Conservation (phyloP, 2,329 filamentous ascomycete genomes). For the Colletotrichum sp. region DNA sequence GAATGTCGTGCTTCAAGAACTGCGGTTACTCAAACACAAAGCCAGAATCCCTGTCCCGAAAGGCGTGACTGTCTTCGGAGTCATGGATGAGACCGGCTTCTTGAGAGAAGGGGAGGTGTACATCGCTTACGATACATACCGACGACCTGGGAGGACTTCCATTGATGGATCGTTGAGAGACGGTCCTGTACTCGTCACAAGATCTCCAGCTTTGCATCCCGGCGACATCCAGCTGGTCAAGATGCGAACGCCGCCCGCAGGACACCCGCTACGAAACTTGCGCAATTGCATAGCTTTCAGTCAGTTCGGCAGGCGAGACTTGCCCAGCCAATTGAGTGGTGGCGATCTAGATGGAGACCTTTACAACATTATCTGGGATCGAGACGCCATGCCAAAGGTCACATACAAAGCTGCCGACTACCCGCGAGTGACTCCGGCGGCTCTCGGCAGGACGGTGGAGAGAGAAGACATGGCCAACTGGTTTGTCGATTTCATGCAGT, state of each 20-base stretch:
- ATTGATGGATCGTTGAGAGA: constrained; percentile 34
- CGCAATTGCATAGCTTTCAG: constrained; percentile 83
- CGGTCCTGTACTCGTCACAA: constrained; percentile 67
- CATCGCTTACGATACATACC: constrained; percentile 50
- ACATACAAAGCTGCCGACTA: constrained; percentile 73
- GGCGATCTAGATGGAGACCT: constrained; percentile 86
- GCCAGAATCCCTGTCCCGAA: constrained; percentile 74
- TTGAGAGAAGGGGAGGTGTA: constrained; percentile 73
- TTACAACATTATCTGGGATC: constrained; percentile 81
- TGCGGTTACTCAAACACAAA: constrained; percentile 79
- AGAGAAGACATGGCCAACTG: constrained; percentile 76
- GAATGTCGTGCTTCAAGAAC: constrained; percentile 69
- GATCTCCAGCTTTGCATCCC: constrained; percentile 82
- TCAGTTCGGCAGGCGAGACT: constrained; percentile 70
- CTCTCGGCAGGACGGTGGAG: constrained; percentile 66
- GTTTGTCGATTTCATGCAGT: constrained; percentile 79
- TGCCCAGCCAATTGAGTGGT: constrained; percentile 80
- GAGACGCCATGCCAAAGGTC: constrained; percentile 43
- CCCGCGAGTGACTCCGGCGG: constrained; percentile 56
- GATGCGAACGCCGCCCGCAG: constrained; percentile 64
- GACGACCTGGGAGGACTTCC: constrained; percentile 1
- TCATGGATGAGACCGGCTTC: constrained; percentile 81
- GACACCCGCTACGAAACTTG: constrained; percentile 66
- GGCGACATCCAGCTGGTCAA: constrained; percentile 76
- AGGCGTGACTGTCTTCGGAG: constrained; percentile 79